Conservation (phyloP, 768 basidiomycete species). For the Trametes elegans region DNA sequence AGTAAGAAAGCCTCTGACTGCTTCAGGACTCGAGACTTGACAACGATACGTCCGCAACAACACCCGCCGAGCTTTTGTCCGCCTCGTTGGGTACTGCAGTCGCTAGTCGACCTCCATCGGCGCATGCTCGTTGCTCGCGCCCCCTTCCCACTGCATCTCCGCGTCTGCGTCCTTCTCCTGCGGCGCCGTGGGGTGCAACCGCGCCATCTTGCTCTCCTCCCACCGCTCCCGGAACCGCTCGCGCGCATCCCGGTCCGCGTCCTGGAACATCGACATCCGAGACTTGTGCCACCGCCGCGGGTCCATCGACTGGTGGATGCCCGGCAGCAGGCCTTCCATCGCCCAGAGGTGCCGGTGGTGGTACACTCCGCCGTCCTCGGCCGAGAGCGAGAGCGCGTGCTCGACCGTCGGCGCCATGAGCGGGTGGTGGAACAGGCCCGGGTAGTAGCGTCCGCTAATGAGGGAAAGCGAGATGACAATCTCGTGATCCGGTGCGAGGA, state of each 20-base stretch:
- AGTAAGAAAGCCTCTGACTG: too few relatives aligned
- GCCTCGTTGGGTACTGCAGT: neutral
- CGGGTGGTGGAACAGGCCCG: conserved; percentile 64
- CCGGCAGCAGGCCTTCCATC: conserved; percentile 67
- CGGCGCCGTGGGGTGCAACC: neutral
- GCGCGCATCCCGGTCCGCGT: conserved; percentile 47
- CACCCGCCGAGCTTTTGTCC: neutral
- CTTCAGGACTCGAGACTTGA: too few relatives aligned
- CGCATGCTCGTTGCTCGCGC: neutral
- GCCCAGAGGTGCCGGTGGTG: conserved; percentile 60
- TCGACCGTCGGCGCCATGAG: conserved; percentile 44
- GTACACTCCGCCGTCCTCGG: conserved; percentile 33
- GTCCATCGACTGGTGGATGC: conserved; percentile 68
- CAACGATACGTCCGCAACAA: neutral
- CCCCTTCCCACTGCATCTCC: neutral
- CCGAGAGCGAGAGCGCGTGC: conserved; percentile 35
- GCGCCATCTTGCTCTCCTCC: conserved; percentile 23
- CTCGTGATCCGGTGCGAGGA: conserved; percentile 61
- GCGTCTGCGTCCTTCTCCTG: neutral
- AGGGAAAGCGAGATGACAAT: conserved; percentile 65
- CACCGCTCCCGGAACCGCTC: conserved; percentile 20
- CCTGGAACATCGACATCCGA: conserved; percentile 57
- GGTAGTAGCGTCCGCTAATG: conserved; percentile 81
- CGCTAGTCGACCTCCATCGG: conserved; percentile 13
- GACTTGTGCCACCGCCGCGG: conserved; percentile 55